Base-by-base conservation (phyloP, 2,329 filamentous ascomycete genomes). In the Lachnellula hyalina region DNA sequence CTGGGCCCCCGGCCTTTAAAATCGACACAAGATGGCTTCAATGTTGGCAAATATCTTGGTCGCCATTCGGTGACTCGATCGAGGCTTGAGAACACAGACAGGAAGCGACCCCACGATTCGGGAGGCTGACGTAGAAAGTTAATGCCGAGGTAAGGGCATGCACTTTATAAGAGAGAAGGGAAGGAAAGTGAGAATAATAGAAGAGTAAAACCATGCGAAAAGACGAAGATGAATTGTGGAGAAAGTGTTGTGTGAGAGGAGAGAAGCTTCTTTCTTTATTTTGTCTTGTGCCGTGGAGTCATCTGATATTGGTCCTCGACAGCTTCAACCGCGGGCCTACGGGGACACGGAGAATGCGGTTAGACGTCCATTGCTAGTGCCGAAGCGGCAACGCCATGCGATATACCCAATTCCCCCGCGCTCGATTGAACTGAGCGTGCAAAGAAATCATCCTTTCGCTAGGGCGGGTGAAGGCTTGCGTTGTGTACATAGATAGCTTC, bases 1-100 rank as follows among this genome's bases (percentile, higher is more conserved):
- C 45, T 61, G 63, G 64, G 64, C 62, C 62, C 62, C 56, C 53
- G 65, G 65, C 67, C 66, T 61, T 55, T 63, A 52, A 51, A 51
- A 46, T 45, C 55, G 50, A 48, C 49, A 56, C 25, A 59, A 55
- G 55, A 35, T 56, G 57, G 58, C 56, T 62, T 63, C 57, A 53
- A 55, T 47, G 46, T 54, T 51, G 51, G 36, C 19, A 46, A 44
- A 34, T 41, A 25, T 23, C 17, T 48, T 48, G 28, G 44, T 55
- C 54, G 56, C 59, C 61, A 51, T 57, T 55, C 52, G 28, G 28
- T 63, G 57, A 49, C 46, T 47, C 38, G 17, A 32, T 32, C 28
- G 8, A 32, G 28, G 28, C 28, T 32, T 7, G 28, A 49, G 49
- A 44, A 17, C 40, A 17, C 34, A n/a, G n/a, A n/a, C 6, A 17